phyloP scores from a whole-genome alignment of 148 eudicot species.

The Silene uniflora region DNA sequence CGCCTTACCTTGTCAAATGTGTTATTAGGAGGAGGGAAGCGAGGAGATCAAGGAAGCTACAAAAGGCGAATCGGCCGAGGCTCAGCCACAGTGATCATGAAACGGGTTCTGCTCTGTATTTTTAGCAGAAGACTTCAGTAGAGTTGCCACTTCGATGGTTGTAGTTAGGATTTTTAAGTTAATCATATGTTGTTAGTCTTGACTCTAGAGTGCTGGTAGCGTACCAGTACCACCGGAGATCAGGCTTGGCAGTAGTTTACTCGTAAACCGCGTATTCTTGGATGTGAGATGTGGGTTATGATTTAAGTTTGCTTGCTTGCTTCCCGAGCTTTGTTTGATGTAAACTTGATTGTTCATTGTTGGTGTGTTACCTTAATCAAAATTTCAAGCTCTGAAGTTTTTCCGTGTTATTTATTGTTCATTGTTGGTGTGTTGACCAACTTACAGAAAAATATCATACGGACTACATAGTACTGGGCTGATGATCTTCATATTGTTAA shows the following conservation, averaged over 20 bases:
- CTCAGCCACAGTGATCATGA: conserved; percentile 30
- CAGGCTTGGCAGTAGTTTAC: conserved; percentile 5
- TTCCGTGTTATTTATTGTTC: not conserved
- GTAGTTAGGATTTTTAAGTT: conserved; percentile 24
- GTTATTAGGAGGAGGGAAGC: conserved; percentile 53
- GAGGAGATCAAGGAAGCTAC: conserved; percentile 66
- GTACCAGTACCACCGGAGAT: conserved; percentile 11
- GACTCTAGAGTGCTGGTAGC: conserved; percentile 7
- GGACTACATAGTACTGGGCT: no score
- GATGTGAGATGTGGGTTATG: conserved; percentile 17
- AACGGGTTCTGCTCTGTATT: conserved; percentile 17
- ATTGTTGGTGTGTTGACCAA: no score
- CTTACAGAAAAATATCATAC: no score
- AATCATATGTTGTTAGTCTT: conserved; percentile 15
- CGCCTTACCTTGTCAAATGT: conserved; percentile 6
- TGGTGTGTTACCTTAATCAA: not conserved
- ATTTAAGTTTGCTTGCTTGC: conserved; percentile 18
- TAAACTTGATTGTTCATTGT: conserved; percentile 2
- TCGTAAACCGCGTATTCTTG: conserved; percentile 16
- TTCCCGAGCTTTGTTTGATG: conserved; percentile 8
- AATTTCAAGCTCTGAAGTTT: not conserved
- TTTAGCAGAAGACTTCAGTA: conserved; percentile 15
- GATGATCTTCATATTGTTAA: no score
- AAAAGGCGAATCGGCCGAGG: conserved; percentile 35
- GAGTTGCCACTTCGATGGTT: conserved; percentile 20